Conservation (phyloP, 31 red algal genomes). For the Bonnemaisonia californica region DNA sequence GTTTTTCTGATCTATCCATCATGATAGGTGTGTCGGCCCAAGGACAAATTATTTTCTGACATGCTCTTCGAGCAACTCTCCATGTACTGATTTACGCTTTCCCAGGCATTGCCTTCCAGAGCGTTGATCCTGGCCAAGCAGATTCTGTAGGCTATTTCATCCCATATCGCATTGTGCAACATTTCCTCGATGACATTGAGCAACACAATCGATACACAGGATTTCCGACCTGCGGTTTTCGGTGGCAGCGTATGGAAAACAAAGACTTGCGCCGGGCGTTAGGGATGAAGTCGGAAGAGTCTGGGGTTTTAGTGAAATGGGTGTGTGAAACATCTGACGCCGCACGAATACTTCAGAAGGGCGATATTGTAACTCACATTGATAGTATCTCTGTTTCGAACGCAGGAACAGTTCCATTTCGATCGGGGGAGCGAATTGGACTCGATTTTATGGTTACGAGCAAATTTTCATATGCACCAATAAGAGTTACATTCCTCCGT, state of each 20-base stretch:
- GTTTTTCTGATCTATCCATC: no score
- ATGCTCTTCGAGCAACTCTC: background rate
- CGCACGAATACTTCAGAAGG: constrained; percentile 54
- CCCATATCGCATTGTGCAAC: constrained; percentile 75
- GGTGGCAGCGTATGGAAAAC: constrained; percentile 83
- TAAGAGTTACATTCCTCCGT: constrained; percentile 62
- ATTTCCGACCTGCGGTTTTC: constrained; percentile 77
- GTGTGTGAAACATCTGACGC: constrained; percentile 64
- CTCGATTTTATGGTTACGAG: constrained; percentile 78
- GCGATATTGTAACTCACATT: constrained; percentile 81
- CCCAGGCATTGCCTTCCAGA: constrained; percentile 87
- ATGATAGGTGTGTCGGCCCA: no score
- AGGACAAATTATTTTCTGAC: constrained; percentile 1
- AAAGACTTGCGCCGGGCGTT: constrained; percentile 52
- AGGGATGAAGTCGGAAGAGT: constrained; percentile 44
- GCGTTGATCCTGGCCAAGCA: constrained; percentile 63
- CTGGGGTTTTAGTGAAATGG: constrained; percentile 77
- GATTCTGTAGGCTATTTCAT: constrained; percentile 90
- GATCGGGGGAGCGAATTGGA: constrained; percentile 76
- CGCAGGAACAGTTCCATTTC: constrained; percentile 87
- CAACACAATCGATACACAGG: constrained; percentile 76
- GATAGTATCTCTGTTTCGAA: constrained; percentile 81
- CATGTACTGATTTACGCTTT: background rate
- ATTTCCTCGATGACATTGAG: constrained; percentile 84
- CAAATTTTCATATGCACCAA: constrained; percentile 73